Evolutionary conservation across 1,139 yeast species (phyloP), one percentile per base, ranked within the genome.

Genomic region (Kodamaea fungicola): DNA sequence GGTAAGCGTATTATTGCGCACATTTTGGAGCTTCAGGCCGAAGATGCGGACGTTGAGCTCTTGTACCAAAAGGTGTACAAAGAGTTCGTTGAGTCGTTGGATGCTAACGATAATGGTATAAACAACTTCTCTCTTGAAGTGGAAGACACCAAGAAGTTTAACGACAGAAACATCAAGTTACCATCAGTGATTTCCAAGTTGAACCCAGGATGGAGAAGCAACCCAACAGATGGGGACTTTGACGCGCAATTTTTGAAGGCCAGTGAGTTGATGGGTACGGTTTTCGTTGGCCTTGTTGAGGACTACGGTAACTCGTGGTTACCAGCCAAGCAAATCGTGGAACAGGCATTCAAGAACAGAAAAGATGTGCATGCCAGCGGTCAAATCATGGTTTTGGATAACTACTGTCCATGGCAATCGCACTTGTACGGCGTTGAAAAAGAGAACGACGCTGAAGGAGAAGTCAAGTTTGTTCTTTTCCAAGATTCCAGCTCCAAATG

Each of bases 101-200:
- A 92, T 64, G 98, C 97, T 40, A 88, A 89, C 55, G 99, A 92
- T 59, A 92, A 92, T 55, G 99, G 99, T 52, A 78, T 92, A 43
- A 74, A 75, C 54, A 83, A 85, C 51, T 88, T 81, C 53, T 74
- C 83, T 50, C 55, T 68, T 38, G 75, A 74, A 7, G 68, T 74
- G 26, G 66, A 63, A 34, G 72, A 75, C 21, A 47, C 50, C 40
- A 49, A 44, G 42, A 68, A 64, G 44, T 80, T 78, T 58, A 67
- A 67, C 41, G 81, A 76, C 47, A 69, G 68, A 47, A 71, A 74
- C 51, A 83, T 88, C 59, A 74, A 89, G 13, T 72, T 94, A 40
- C 95, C 96, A n/a, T 71, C 90, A 2, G 66, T 88, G 42, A 84
- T 71, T 8, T 69, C 94, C 10, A 76, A 79, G 44, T 71, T 90